Evolutionary conservation across 768 basidiomycete species (phyloP).

Genomic region (Glaciozyma martinii): DNA sequence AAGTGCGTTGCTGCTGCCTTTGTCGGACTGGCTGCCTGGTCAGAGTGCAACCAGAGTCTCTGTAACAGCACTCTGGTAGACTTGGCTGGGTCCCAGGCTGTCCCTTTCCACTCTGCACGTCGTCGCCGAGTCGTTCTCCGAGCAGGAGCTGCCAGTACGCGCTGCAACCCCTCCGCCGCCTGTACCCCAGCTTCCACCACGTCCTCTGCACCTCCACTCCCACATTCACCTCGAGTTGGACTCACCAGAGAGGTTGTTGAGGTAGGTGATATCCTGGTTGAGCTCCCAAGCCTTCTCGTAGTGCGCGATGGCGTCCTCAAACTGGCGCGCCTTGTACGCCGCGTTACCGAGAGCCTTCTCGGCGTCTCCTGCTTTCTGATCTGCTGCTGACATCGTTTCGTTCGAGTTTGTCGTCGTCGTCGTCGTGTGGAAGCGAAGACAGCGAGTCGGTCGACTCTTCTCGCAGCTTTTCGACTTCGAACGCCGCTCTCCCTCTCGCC

Average conservation of each 20-base stretch:
- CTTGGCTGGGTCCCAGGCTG: too few relatives aligned
- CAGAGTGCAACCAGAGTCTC: too few relatives aligned
- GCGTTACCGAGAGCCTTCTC: constrained; percentile 31
- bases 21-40: too few relatives aligned
- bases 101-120: too few relatives aligned
- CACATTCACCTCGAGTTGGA: background rate
- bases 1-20: background rate
- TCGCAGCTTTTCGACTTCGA: too few relatives aligned
- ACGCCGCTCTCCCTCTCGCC: too few relatives aligned
- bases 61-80: too few relatives aligned
- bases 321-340: constrained; percentile 48
- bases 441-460: too few relatives aligned
- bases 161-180: background rate
- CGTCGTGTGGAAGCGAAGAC: too few relatives aligned
- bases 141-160: too few relatives aligned
- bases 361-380: constrained; percentile 10
- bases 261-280: constrained; percentile 86
- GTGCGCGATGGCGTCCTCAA: constrained; percentile 62
- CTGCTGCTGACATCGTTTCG: background rate
- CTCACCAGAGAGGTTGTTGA: constrained; percentile 78
- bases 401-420: background rate
- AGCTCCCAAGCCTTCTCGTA: constrained; percentile 86
- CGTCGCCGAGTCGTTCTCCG: too few relatives aligned
- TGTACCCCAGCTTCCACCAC: background rate
- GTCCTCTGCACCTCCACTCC: background rate